Conservation (phyloP, 2,329 filamentous ascomycete genomes). For the Diaporthe eres region DNA sequence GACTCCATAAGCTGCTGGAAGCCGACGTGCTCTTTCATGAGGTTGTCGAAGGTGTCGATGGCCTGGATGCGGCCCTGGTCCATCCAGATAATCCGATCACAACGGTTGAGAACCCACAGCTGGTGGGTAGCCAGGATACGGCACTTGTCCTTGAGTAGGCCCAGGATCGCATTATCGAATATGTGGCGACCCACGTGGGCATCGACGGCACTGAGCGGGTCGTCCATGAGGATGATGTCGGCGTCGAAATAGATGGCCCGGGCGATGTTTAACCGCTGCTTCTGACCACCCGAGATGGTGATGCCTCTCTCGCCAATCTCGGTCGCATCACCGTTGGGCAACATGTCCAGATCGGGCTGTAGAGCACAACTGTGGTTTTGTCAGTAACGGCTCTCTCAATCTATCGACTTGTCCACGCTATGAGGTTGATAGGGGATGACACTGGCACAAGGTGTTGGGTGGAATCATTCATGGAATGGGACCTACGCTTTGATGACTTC, state of each 20-base stretch:
- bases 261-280: conserved; percentile 95
- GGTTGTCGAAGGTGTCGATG: conserved; percentile 74
- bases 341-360: conserved; percentile 88
- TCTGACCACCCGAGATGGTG: conserved; percentile 96
- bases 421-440: neutral
- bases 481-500: conserved; percentile 80
- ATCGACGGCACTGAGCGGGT: conserved; percentile 52
- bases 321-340: conserved; percentile 89
- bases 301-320: conserved; percentile 97
- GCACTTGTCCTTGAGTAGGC: conserved; percentile 75
- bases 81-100: conserved; percentile 77
- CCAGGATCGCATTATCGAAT: conserved; percentile 79
- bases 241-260: conserved; percentile 62
- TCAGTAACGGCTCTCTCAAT: conserved; percentile 25
- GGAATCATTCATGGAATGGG: neutral
- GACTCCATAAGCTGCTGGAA: conserved; percentile 91
- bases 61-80: conserved; percentile 73
- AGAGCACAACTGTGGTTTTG: conserved; percentile 77
- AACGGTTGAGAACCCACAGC: conserved; percentile 75
- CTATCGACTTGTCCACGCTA: neutral
- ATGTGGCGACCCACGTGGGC: conserved; percentile 57
- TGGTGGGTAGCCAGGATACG: conserved; percentile 79
- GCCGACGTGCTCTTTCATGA: conserved; percentile 73
- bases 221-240: conserved; percentile 52
- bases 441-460: neutral